Conservation (phyloP, 495 filamentous ascomycete genomes). For the Xylaria palmicola region DNA sequence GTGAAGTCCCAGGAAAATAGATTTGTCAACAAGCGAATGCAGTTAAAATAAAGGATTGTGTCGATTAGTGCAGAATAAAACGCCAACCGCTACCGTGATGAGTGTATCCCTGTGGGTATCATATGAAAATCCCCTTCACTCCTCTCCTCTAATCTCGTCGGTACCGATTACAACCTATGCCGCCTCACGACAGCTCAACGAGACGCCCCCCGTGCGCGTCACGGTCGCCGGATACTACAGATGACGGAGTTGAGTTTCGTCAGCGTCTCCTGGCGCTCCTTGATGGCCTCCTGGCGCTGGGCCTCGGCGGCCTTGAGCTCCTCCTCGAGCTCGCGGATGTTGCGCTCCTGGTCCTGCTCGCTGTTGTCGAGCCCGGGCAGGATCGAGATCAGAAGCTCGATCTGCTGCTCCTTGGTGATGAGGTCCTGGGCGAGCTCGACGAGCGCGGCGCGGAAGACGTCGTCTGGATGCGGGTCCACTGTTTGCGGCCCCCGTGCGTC, state of each 20-base stretch:
- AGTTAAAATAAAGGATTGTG: neutral
- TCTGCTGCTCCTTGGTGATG: constrained; percentile 89
- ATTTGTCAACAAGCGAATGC: neutral
- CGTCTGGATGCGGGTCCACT: constrained; percentile 63
- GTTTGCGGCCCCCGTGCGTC: neutral
- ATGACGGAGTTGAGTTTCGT: constrained; percentile 68
- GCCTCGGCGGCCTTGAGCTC: constrained; percentile 72
- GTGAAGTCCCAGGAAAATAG: neutral
- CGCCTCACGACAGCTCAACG: neutral
- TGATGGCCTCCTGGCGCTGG: constrained; percentile 66
- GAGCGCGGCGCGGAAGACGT: constrained; percentile 67
- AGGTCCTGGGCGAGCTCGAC: constrained; percentile 83
- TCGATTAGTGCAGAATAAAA: neutral
- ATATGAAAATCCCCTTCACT: constrained; percentile 6
- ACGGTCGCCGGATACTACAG: constrained; percentile 53
- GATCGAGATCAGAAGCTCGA: constrained; percentile 77
- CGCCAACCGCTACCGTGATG: neutral
- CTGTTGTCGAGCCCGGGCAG: constrained; percentile 87
- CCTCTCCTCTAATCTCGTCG: constrained; percentile 1
- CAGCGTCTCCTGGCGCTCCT: constrained; percentile 68
- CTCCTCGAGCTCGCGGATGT: constrained; percentile 72
- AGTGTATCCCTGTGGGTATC: constrained; percentile 10
- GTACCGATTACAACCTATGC: neutral
- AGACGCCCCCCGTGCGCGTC: constrained; percentile 13
- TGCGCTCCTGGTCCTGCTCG: constrained; percentile 74